Base-by-base conservation (phyloP, 75 land plant genomes). In the Sequoia sempervirens region DNA sequence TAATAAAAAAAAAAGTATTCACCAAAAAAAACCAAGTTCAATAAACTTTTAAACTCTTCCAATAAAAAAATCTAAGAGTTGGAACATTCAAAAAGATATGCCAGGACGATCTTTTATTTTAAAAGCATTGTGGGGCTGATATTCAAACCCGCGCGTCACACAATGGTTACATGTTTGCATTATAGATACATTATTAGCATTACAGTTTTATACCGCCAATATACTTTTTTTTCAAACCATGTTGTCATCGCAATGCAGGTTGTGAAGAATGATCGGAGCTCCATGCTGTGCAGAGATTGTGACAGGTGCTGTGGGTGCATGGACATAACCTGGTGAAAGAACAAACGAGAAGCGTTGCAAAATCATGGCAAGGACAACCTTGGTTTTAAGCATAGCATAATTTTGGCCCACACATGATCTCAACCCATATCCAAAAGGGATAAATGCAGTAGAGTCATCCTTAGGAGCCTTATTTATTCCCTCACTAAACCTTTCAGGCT, bases 351-450 rank as follows among this genome's bases (percentile, higher is more conserved):
- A 90, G 13, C 79, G 79, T 46, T 81, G 86, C 40, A 92, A 84
- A 6, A 85, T 76, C 88, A 86, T 87, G 40, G 87, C 90, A 23
- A 90, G 4, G 2, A 82, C 86, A 12, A 84, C 50, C 83, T 90
- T 90, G 0, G 83, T 86, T 30, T 88, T 89, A 54, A 87, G 64
- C 85, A 90, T 68, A 5, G 92, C 88, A 53, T 87, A 88, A 82
- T 82, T 79, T 79, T 91, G 88, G 2, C 90, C 93, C 11, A 92
- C 81, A 81, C 93, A 92, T 23, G 43, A 64, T 23, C 89, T 75
- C 2, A 92, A 92, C 1, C 93, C 93, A 17, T 66, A 68, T 43
- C 85, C 84, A 66, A 92, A 90, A 3, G 91, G 84, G 40, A 92
- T 52, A 56, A 88, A 85, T 5, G 84, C 87, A 4, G 74, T 74